Evolutionary conservation across 1,284 basidiomycete species (phyloP).

Genomic region (Ceratobasidium sp.): DNA sequence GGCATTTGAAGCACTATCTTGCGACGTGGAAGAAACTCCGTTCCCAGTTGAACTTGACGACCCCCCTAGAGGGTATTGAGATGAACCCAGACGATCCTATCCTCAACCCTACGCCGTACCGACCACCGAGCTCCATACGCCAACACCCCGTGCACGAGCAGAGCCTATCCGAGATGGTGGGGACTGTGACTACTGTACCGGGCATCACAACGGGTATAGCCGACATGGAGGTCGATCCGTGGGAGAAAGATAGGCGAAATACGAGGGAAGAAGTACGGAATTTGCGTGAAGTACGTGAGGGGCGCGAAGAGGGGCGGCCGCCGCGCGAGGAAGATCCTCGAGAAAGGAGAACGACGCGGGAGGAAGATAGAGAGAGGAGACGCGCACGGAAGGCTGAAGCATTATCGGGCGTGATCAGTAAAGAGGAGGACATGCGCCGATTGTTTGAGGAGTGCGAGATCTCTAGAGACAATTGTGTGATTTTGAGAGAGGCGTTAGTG

Average conservation of each 20-base stretch:
- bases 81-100: conserved; percentile 81
- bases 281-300: background rate
- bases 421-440: conserved; percentile 80
- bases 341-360: conserved; percentile 3
- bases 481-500: conserved; percentile 75
- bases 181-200: conserved; percentile 14
- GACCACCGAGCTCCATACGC: conserved; percentile 35
- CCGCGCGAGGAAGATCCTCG: background rate
- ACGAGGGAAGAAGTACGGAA: too few relatives aligned
- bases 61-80: conserved; percentile 69
- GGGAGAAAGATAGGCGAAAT: background rate
- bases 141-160: conserved; percentile 5
- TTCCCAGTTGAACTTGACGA: conserved; percentile 11
- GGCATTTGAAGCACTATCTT: conserved; percentile 48
- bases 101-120: conserved; percentile 67
- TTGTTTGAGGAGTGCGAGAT: conserved; percentile 84
- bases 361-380: conserved; percentile 33
- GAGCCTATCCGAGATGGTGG: conserved; percentile 3
- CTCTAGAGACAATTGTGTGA: conserved; percentile 75
- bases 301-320: too few relatives aligned
- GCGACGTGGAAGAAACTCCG: conserved; percentile 47
- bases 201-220: background rate
- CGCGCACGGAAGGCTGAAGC: conserved; percentile 1
- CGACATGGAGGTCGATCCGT: conserved; percentile 15
- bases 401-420: conserved; percentile 69